Evolutionary conservation across 257 asterid species (phyloP).

Genomic region (Mitragyna speciosa): DNA sequence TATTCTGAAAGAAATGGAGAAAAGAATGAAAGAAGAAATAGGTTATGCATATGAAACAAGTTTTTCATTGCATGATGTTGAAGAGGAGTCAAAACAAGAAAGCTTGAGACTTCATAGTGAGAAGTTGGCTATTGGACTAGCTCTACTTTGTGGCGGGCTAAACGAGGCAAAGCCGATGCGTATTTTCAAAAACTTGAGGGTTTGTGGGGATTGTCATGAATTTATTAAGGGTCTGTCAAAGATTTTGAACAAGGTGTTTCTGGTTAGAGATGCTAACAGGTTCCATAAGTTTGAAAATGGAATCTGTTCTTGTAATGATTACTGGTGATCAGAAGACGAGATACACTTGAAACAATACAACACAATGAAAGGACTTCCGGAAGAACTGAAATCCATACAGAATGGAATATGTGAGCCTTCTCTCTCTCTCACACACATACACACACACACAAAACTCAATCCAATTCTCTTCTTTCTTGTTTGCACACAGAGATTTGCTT

Average conservation of each 20-base stretch:
- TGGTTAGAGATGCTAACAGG: slow-evolving; percentile 54
- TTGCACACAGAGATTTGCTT: background rate
- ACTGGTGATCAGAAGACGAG: slow-evolving; percentile 34
- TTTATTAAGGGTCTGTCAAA: slow-evolving; percentile 50
- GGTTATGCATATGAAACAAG: slow-evolving; percentile 41
- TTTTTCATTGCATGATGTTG: slow-evolving; percentile 52
- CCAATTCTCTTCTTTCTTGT: background rate
- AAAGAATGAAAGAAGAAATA: slow-evolving; percentile 35
- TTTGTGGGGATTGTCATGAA: slow-evolving; percentile 60
- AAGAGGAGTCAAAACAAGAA: slow-evolving; percentile 48
- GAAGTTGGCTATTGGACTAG: slow-evolving; percentile 52
- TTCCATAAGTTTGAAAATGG: slow-evolving; percentile 52
- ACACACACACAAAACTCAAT: background rate
- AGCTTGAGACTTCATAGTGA: slow-evolving; percentile 53
- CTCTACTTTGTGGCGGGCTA: slow-evolving; percentile 32
- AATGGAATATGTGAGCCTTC: background rate
- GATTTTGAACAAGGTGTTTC: slow-evolving; percentile 34
- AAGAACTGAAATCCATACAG: background rate
- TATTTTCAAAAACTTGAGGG: slow-evolving; percentile 48
- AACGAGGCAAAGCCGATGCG: slow-evolving; percentile 34
- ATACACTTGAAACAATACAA: background rate
- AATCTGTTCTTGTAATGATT: slow-evolving; percentile 45
- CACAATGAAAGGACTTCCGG: background rate
- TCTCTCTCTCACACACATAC: background rate
- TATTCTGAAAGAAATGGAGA: slow-evolving; percentile 42